Percentiles rank a stretch among this genome's conserved stretches.
Conservation (phyloP, 768 basidiomycete species). For the Peribolospora baueri region DNA sequence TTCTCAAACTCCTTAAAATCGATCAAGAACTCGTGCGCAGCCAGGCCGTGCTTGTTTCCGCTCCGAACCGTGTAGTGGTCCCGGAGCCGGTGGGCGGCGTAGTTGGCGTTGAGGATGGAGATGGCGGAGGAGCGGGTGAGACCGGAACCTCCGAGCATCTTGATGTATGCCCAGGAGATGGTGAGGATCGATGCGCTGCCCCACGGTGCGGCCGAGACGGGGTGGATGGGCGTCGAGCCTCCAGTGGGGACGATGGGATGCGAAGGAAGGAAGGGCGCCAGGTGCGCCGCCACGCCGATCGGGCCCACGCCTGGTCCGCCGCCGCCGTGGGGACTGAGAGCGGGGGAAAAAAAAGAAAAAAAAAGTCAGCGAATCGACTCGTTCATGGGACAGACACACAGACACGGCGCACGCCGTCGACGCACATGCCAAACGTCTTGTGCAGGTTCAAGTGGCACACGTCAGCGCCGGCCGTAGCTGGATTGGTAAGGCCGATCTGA, state of each 20-base stretch:
- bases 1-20: constrained; percentile 92
- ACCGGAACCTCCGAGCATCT: constrained; percentile 87
- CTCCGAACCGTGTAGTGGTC: constrained; percentile 66
- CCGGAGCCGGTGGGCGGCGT: constrained; percentile 72
- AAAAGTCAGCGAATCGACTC: background rate
- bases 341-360: background rate
- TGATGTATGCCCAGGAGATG: constrained; percentile 98
- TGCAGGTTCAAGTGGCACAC: constrained; percentile 96
- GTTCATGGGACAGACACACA: background rate
- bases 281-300: constrained; percentile 79
- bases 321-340: constrained; percentile 66
- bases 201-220: constrained; percentile 75
- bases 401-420: background rate
- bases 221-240: constrained; percentile 48
- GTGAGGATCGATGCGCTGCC: constrained; percentile 85
- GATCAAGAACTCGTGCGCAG: constrained; percentile 87
- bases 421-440: constrained; percentile 88
- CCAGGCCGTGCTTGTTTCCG: constrained; percentile 70
- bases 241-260: constrained; percentile 51
- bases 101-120: constrained; percentile 85
- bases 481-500: constrained; percentile 23
- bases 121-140: constrained; percentile 61
- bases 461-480: constrained; percentile 79
- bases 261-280: constrained; percentile 77
- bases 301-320: constrained; percentile 94